Evolutionary conservation across 441 rosid species (phyloP).

Genomic region (Populus hybrid): DNA sequence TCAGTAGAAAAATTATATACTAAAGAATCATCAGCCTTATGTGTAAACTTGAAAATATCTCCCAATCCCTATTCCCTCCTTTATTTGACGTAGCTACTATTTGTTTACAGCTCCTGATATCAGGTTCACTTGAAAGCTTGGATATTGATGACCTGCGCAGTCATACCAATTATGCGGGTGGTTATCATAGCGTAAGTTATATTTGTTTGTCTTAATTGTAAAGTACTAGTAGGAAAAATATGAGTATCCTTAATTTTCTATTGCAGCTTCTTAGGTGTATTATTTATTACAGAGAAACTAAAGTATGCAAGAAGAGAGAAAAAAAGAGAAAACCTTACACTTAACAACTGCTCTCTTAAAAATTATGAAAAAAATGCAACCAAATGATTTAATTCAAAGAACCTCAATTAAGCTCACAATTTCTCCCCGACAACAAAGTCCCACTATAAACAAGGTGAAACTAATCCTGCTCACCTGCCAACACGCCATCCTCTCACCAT

Average conservation of each 20-base stretch:
- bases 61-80: not conserved
- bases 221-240: not conserved
- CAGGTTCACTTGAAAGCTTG: constrained; percentile 96
- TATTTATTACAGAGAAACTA: not conserved
- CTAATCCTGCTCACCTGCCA: too few relatives aligned
- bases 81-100: constrained; percentile 12
- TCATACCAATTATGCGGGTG: constrained; percentile 85
- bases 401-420: not conserved
- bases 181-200: constrained; percentile 71
- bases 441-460: too few relatives aligned
- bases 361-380: not conserved
- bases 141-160: constrained; percentile 87
- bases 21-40: not conserved
- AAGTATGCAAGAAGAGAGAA: not conserved
- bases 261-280: not conserved
- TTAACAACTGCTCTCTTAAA: not conserved
- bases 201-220: not conserved
- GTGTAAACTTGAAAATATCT: not conserved
- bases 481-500: not conserved
- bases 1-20: not conserved
- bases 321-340: not conserved
- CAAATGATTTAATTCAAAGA: not conserved
- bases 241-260: not conserved
- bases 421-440: too few relatives aligned
- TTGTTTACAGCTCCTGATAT: constrained; percentile 79